Evolutionary conservation across 306 rosid species (phyloP).

Genomic region (Urtica urens): DNA sequence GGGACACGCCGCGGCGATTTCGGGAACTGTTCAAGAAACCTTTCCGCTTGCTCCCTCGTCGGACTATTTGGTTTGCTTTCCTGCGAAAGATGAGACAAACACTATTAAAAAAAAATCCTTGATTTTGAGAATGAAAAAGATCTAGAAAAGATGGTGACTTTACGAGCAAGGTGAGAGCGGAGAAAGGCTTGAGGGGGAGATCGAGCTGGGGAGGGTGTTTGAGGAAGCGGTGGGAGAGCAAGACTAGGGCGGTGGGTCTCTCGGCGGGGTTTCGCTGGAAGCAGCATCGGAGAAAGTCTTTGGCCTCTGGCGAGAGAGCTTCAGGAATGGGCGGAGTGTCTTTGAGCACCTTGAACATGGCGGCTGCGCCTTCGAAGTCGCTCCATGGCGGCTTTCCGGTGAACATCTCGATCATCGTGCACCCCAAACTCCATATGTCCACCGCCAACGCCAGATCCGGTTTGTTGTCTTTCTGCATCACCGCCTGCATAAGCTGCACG

Average conservation of each 20-base stretch:
- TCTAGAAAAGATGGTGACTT: conserved; percentile 10
- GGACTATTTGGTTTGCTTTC: conserved; percentile 50
- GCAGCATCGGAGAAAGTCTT: conserved; percentile 76
- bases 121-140: conserved; percentile 10
- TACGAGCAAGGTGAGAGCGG: conserved; percentile 34
- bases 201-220: conserved; percentile 40
- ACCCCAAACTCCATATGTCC: conserved; percentile 97
- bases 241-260: conserved; percentile 52
- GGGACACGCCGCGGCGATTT: conserved; percentile 19
- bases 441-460: conserved; percentile 79
- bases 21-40: conserved; percentile 31
- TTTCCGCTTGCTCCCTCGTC: conserved; percentile 28
- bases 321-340: conserved; percentile 85
- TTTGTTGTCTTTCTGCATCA: conserved; percentile 66
- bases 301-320: conserved; percentile 64
- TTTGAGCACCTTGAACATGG: conserved; percentile 87
- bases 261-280: conserved; percentile 93
- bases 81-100: no score
- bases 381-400: conserved; percentile 98
- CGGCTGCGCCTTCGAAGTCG: conserved; percentile 96
- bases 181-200: conserved; percentile 22
- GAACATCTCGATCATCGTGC: conserved; percentile 90
- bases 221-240: conserved; percentile 75
- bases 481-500: conserved; percentile 68
- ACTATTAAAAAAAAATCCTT: no score